Evolutionary conservation across 1,284 basidiomycete genomes (phyloP).

Genomic region (Apiotrichum gracile): DNA sequence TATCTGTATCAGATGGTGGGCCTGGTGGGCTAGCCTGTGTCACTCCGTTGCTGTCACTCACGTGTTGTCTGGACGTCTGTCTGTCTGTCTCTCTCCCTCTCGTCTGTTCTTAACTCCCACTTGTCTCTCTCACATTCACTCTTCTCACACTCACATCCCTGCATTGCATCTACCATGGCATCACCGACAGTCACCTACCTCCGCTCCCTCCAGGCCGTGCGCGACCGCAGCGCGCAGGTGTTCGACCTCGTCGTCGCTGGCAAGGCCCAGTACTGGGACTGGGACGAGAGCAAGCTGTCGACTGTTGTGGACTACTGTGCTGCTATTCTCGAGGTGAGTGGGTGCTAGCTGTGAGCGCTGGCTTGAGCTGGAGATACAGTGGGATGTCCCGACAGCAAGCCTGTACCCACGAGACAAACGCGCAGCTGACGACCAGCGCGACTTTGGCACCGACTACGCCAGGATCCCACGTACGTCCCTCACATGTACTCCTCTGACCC

Average conservation of each 20-base stretch:
- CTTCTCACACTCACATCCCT: background rate
- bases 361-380: conserved; percentile 30
- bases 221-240: conserved; percentile 74
- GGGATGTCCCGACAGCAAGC: too few species aligned
- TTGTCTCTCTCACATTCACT: background rate
- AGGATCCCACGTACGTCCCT: conserved; percentile 41
- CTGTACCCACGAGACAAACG: too few species aligned
- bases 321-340: conserved; percentile 64
- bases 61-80: too few species aligned
- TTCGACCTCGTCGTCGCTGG: conserved; percentile 67
- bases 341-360: too few species aligned
- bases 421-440: conserved; percentile 56
- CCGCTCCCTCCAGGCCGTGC: conserved; percentile 77
- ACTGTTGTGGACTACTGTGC: conserved; percentile 75
- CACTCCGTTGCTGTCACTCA: too few species aligned
- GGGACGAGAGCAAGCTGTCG: conserved; percentile 67
- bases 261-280: conserved; percentile 77
- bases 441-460: conserved; percentile 67
- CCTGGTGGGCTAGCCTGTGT: too few species aligned
- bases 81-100: too few species aligned
- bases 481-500: background rate
- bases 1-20: too few species aligned
- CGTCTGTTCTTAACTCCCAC: too few species aligned
- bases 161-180: background rate
- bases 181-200: conserved; percentile 54